These are phyloP conservation scores for Suhomyces choctaworum DNA, from an alignment of 1,139 yeast genomes.

Conservation along the genomic window DNA sequence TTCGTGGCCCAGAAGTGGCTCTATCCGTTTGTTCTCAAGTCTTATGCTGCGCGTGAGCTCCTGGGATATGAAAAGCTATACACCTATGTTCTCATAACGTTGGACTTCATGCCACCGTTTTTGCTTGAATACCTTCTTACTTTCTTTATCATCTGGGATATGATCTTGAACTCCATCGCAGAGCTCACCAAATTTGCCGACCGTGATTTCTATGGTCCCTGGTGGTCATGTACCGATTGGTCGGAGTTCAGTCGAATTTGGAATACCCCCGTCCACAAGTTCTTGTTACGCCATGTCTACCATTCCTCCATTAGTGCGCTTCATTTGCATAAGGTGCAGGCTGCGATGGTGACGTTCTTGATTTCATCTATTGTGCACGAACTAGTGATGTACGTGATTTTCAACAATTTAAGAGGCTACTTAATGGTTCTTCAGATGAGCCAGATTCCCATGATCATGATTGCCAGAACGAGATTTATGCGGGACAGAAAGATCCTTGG, in stretches of 20 bases:
- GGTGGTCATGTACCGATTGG: slow-evolving; percentile 98
- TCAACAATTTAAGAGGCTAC: slow-evolving; percentile 78
- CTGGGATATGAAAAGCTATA: slow-evolving; percentile 45
- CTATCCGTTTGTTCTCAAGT: slow-evolving; percentile 72
- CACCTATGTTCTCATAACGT: slow-evolving; percentile 59
- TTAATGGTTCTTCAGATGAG: slow-evolving; percentile 79
- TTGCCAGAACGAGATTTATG: slow-evolving; percentile 54
- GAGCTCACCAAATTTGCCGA: slow-evolving; percentile 86
- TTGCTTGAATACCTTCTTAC: slow-evolving; percentile 70
- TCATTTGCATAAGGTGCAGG: slow-evolving; percentile 60
- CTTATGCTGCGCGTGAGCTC: slow-evolving; percentile 50
- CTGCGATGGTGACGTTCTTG: slow-evolving; percentile 79
- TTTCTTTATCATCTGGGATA: slow-evolving; percentile 93
- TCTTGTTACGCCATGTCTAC: slow-evolving; percentile 87
- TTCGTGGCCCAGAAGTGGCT: slow-evolving; percentile 75
- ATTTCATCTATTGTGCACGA: slow-evolving; percentile 86
- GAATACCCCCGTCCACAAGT: slow-evolving; percentile 95
- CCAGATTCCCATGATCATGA: slow-evolving; percentile 65
- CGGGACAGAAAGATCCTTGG: slow-evolving; percentile 63
- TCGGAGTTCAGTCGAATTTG: slow-evolving; percentile 91
- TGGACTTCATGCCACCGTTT: slow-evolving; percentile 83
- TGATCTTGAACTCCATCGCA: slow-evolving; percentile 83
- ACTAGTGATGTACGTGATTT: slow-evolving; percentile 86
- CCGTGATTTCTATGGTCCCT: slow-evolving; percentile 88
- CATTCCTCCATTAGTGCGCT: slow-evolving; percentile 85